phyloP scores from a whole-genome alignment of 2,329 filamentous ascomycete species.

The Talaromyces rugulosus region DNA sequence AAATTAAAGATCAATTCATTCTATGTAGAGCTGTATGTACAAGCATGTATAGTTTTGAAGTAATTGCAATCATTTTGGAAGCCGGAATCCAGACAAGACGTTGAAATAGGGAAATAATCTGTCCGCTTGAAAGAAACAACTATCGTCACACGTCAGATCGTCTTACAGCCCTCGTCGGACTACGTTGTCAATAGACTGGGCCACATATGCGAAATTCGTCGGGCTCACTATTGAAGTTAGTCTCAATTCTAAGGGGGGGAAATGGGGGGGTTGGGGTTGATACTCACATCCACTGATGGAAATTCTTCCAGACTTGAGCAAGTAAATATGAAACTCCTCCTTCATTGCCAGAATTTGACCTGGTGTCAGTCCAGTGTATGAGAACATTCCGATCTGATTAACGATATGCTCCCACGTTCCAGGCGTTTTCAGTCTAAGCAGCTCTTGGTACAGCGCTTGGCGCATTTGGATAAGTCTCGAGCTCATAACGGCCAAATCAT shows the following conservation, averaged over 20 bases:
- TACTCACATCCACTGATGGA: conserved; percentile 38
- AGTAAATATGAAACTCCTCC: conserved; percentile 41
- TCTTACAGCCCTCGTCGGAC: conserved; percentile 27
- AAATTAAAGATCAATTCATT: not conserved
- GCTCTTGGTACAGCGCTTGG: conserved; percentile 68
- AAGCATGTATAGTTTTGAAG: not conserved
- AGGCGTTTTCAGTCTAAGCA: conserved; percentile 78
- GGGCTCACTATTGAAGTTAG: conserved; percentile 29
- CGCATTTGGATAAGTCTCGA: conserved; percentile 93
- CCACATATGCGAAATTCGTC: conserved; percentile 38
- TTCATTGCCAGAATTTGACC: conserved; percentile 40
- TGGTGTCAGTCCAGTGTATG: conserved; percentile 57
- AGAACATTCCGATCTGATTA: conserved; percentile 87
- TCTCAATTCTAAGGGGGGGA: not conserved
- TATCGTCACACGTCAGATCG: not conserved
- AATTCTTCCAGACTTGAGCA: conserved; percentile 37
- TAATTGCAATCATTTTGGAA: not conserved
- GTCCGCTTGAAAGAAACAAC: not conserved
- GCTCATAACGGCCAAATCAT: conserved; percentile 84
- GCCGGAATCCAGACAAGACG: not conserved
- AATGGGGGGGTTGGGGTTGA: not conserved
- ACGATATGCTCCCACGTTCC: conserved; percentile 98
- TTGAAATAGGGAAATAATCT: not conserved
- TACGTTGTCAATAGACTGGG: conserved; percentile 34
- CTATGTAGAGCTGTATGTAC: not conserved